These are phyloP conservation scores for Ballota nigra DNA, from an alignment of 257 asterid genomes.

Conservation along the genomic window DNA sequence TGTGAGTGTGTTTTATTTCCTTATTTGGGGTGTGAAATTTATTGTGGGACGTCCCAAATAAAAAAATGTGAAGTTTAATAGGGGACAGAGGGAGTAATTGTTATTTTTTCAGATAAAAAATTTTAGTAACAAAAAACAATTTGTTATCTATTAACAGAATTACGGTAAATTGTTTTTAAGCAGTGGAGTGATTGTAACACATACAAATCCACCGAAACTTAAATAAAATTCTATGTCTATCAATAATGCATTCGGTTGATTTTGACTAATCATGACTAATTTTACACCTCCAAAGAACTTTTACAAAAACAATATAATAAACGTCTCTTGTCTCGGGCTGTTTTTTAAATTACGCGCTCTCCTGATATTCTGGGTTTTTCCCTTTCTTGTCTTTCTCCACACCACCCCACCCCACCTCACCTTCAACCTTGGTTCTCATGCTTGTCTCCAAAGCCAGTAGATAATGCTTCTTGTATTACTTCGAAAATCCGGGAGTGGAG, in stretches of 20 bases:
- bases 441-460: conserved; percentile 36
- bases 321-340: neutral
- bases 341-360: neutral
- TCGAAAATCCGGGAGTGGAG: neutral
- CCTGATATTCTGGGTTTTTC: neutral
- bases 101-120: too few relatives aligned
- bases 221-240: neutral
- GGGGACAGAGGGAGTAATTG: too few relatives aligned
- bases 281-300: neutral
- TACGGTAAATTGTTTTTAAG: too few relatives aligned
- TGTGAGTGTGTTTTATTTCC: too few relatives aligned
- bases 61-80: too few relatives aligned
- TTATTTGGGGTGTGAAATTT: too few relatives aligned
- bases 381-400: neutral
- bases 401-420: neutral
- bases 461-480: conserved; percentile 1
- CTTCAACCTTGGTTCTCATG: conserved; percentile 14
- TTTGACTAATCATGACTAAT: neutral
- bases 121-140: too few relatives aligned
- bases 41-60: too few relatives aligned
- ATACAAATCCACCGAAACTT: neutral
- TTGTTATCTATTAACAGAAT: too few relatives aligned
- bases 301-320: neutral
- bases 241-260: neutral
- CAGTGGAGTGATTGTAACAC: too few relatives aligned